These are phyloP conservation scores for Verticillium tricorpus DNA, from an alignment of 2,329 filamentous ascomycete species.

Conservation along the genomic window DNA sequence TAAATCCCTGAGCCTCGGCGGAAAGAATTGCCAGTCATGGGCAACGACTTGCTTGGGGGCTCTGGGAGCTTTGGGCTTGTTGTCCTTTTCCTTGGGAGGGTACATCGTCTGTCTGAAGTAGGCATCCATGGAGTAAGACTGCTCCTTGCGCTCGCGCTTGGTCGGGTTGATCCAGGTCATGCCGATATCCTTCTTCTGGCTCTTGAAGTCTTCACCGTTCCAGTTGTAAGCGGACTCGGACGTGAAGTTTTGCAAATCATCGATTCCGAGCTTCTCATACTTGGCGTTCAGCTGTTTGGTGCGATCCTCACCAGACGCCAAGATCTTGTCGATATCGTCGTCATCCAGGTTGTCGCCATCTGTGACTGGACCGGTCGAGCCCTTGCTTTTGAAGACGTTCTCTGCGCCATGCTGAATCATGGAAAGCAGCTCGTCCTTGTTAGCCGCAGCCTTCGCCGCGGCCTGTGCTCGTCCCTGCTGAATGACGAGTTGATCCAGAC, in stretches of 20 bases:
- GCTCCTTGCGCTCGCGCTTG: slow-evolving; percentile 97
- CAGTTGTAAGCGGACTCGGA: slow-evolving; percentile 98
- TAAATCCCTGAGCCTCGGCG: slow-evolving; percentile 73
- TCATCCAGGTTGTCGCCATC: slow-evolving; percentile 66
- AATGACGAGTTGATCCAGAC: slow-evolving; percentile 94
- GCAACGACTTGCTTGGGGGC: slow-evolving; percentile 88
- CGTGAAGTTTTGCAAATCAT: slow-evolving; percentile 95
- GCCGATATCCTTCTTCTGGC: slow-evolving; percentile 85
- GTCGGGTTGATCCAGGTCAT: slow-evolving; percentile 97
- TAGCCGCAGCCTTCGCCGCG: slow-evolving; percentile 84
- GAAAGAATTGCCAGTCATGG: slow-evolving; percentile 98
- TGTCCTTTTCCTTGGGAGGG: slow-evolving; percentile 73
- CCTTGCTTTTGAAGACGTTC: slow-evolving; percentile 78
- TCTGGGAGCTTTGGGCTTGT: slow-evolving; percentile 92
- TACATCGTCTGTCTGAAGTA: slow-evolving; percentile 93
- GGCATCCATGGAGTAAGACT: slow-evolving; percentile 97
- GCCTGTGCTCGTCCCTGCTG: slow-evolving; percentile 93
- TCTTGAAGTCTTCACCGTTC: slow-evolving; percentile 96
- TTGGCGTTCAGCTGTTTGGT: slow-evolving; percentile 88
- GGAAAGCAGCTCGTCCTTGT: slow-evolving; percentile 90
- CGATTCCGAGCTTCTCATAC: slow-evolving; percentile 94
- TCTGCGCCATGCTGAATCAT: slow-evolving; percentile 99
- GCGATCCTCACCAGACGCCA: slow-evolving; percentile 80
- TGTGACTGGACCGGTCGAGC: slow-evolving; percentile 55
- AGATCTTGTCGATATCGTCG: slow-evolving; percentile 84